Conservation (phyloP, 139 green algal genomes). For the Chlamydomonas schloesseri region DNA sequence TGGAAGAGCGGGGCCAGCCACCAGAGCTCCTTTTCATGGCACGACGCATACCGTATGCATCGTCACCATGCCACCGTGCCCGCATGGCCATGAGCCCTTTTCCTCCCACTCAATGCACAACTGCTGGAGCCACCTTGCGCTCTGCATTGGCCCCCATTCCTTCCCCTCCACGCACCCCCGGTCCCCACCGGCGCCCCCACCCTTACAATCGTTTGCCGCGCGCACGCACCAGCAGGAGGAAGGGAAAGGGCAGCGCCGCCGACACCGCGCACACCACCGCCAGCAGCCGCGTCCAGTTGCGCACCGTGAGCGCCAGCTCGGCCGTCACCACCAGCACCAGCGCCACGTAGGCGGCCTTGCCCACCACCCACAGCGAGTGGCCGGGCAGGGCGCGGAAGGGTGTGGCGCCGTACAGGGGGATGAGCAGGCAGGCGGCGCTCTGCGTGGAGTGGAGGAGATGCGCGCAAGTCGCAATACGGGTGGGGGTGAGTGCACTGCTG, state of each 20-base stretch:
- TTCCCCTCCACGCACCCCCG: too few relatives aligned
- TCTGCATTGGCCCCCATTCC: too few relatives aligned
- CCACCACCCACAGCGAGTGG: slow-evolving; percentile 54
- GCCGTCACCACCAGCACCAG: slow-evolving; percentile 75
- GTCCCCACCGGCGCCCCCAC: not conserved
- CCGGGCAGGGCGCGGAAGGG: slow-evolving; percentile 11
- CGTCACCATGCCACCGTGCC: too few relatives aligned
- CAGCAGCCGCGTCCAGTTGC: slow-evolving; percentile 30
- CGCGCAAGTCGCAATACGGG: not conserved
- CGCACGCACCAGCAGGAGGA: slow-evolving; percentile 37
- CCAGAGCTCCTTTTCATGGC: too few relatives aligned
- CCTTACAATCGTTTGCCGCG: not conserved
- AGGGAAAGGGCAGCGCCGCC: slow-evolving; percentile 33
- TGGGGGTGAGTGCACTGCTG: too few relatives aligned
- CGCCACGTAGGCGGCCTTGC: slow-evolving; percentile 55
- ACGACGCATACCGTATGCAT: too few relatives aligned
- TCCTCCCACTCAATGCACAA: too few relatives aligned
- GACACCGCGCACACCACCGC: slow-evolving; percentile 37
- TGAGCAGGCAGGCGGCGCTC: slow-evolving; percentile 74
- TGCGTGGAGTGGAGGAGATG: slow-evolving; percentile 30
- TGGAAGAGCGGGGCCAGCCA: too few relatives aligned
- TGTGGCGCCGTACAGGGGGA: slow-evolving; percentile 68
- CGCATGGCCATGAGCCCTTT: too few relatives aligned
- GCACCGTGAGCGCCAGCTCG: slow-evolving; percentile 61
- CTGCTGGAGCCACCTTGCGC: too few relatives aligned